Evolutionary conservation across 768 basidiomycete genomes (phyloP), one percentile per base, ranked within the genome.

Genomic region (Tephrocybe sp.): DNA sequence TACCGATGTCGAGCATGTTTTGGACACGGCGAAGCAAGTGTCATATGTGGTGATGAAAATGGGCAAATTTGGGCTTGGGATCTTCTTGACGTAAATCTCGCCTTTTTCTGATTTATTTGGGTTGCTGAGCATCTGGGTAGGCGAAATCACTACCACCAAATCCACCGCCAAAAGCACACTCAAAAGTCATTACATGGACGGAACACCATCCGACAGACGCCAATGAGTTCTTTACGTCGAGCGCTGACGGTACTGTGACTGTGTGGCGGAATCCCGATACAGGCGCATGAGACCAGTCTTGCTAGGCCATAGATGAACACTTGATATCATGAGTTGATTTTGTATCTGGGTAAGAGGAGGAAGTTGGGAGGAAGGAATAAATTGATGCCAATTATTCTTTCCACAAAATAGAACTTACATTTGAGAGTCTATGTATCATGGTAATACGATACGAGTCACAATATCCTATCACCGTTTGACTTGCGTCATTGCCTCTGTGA

Each of bases 1-100:
- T 95, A 94, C 64, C 80, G 91, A 19, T 86, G 81, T 60, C 83
- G 87, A 23, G 84, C 86, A 21, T 86, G 83, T 57, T 95, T 95
- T 60, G 88, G 88, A 10, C 79, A 88, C 54, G 86, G 76, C 3
- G 97, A 98, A 67, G 87, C 85, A 7, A 81, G 65, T 21, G 83
- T 98, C 13, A 63, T 95, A 4, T 85, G 82, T 52, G 97, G 97
- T 8, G 97, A 98, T 62, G 97, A 97, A 67, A 78, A 85, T 7
- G 97, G 97, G 0, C 71, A 68, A 52, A 71, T 99, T 2, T 97
- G 92, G 91, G 82, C 82, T 34, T 99, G 94, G 94, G 91, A 95
- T 58, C 71, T 97, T 51, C 79, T 97, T 18, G 88, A 91, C 64
- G 94, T 94, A 67, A 61, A 65, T 37, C n/a, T n/a, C 51, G 38